A percentile compares a stretch with the other conserved stretches of the same genome.
Conservation (phyloP, 805 yeast genomes). For the Suhomyces tanzawaensis region DNA sequence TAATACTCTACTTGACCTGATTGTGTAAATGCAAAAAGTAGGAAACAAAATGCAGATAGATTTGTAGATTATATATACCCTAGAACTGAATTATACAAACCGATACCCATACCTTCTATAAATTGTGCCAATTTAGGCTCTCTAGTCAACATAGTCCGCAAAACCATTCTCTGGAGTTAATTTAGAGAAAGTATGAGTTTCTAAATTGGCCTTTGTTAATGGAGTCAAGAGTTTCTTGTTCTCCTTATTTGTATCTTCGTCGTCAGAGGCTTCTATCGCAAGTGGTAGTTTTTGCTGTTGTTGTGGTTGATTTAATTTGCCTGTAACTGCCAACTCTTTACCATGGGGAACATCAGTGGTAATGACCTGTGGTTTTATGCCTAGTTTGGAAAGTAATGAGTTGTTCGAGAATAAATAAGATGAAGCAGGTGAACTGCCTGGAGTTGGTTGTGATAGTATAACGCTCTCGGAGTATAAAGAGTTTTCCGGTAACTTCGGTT, state of each 20-base stretch:
- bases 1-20: no score
- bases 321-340: conserved; percentile 9
- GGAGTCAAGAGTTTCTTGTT: conserved; percentile 19
- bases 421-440: conserved; percentile 22
- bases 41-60: no score
- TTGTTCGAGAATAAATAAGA: conserved; percentile 35
- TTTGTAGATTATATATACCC: no score
- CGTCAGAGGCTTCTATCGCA: conserved; percentile 1
- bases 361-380: conserved; percentile 42
- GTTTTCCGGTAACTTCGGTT: conserved; percentile 29
- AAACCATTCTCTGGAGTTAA: conserved; percentile 7
- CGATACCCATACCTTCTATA: no score
- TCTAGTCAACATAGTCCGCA: conserved; percentile 11
- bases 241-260: conserved; percentile 16
- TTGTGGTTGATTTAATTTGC: conserved; percentile 5
- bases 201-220: conserved; percentile 30
- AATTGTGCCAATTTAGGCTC: no score
- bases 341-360: conserved; percentile 25
- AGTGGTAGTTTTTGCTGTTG: conserved; percentile 1
- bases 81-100: no score
- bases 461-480: conserved; percentile 36
- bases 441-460: conserved; percentile 17
- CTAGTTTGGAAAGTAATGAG: conserved; percentile 36
- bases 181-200: conserved; percentile 21
- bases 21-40: no score